These are phyloP conservation scores for Thozetella sp. DNA, from an alignment of 495 filamentous ascomycete genomes.

Conservation along the genomic window DNA sequence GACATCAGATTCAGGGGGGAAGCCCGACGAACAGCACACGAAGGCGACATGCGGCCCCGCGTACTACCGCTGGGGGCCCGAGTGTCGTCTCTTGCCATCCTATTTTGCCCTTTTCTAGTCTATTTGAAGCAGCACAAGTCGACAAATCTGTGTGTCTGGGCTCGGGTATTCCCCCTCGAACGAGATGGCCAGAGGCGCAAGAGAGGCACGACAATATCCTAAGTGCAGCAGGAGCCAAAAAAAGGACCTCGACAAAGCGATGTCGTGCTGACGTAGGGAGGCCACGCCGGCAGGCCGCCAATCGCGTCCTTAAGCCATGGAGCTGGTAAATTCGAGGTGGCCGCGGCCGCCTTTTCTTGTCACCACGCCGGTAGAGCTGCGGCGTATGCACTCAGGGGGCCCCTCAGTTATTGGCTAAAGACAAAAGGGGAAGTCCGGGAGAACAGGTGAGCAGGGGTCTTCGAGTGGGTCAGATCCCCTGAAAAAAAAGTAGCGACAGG, in stretches of 20 bases:
- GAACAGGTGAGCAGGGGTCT: neutral
- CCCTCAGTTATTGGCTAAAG: neutral
- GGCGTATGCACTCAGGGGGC: neutral
- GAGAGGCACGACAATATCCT: too few relatives aligned
- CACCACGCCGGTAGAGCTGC: neutral
- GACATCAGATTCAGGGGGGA: neutral
- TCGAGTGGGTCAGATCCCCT: neutral
- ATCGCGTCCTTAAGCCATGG: neutral
- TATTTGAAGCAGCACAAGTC: too few relatives aligned
- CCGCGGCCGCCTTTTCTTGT: neutral
- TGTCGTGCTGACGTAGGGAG: neutral
- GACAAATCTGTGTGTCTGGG: too few relatives aligned
- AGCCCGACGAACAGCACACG: too few relatives aligned
- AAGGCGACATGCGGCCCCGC: too few relatives aligned
- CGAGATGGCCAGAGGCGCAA: too few relatives aligned
- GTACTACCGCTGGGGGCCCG: too few relatives aligned
- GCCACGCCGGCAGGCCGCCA: neutral
- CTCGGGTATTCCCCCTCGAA: too few relatives aligned
- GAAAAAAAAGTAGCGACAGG: neutral
- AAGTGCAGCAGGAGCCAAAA: too few relatives aligned
- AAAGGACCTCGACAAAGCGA: neutral
- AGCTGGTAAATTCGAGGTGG: neutral
- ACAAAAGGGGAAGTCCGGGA: neutral
- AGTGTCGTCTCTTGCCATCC: too few relatives aligned
- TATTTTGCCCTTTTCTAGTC: neutral